phyloP scores from a whole-genome alignment of 2,329 filamentous ascomycete species.

The Aspergillus fumigatiaffinis region DNA sequence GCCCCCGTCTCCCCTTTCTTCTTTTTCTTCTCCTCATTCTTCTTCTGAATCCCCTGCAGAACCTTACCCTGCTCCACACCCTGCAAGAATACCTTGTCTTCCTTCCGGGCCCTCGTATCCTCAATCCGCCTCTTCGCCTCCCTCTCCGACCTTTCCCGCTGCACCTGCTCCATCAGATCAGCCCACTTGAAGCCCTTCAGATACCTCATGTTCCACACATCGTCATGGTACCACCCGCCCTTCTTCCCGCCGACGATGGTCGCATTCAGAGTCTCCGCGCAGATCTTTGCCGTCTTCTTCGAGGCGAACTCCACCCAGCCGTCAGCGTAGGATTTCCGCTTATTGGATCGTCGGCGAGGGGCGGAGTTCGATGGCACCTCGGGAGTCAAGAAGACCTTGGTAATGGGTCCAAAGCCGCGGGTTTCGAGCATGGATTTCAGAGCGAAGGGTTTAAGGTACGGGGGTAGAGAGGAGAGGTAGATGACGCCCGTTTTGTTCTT shows the following conservation, averaged over 20 bases:
- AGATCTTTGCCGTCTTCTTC: slow-evolving; percentile 43
- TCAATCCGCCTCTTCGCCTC: slow-evolving; percentile 41
- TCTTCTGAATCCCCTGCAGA: slow-evolving; percentile 42
- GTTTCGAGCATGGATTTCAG: slow-evolving; percentile 40
- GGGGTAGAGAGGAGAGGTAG: slow-evolving; percentile 44
- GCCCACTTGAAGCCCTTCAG: slow-evolving; percentile 41
- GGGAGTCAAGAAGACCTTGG: slow-evolving; percentile 42
- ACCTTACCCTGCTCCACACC: slow-evolving; percentile 41
- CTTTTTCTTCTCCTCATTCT: slow-evolving; percentile 40
- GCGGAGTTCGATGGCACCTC: slow-evolving; percentile 23
- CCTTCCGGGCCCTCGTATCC: slow-evolving; percentile 39
- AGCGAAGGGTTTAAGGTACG: slow-evolving; percentile 46
- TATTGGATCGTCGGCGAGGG: slow-evolving; percentile 31
- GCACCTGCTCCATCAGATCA: slow-evolving; percentile 44
- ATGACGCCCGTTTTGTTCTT: slow-evolving; percentile 41
- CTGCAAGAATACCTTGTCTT: slow-evolving; percentile 42
- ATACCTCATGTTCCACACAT: slow-evolving; percentile 47
- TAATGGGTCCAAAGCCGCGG: slow-evolving; percentile 41
- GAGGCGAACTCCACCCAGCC: slow-evolving; percentile 47
- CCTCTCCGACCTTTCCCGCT: slow-evolving; percentile 39
- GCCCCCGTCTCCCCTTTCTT: slow-evolving; percentile 16
- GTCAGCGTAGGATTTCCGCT: slow-evolving; percentile 42
- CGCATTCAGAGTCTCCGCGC: slow-evolving; percentile 45
- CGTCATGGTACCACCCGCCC: slow-evolving; percentile 45
- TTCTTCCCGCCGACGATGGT: slow-evolving; percentile 42